phyloP scores from a whole-genome alignment of 1,284 basidiomycete genomes.

The Ganoderma resinaceum region DNA sequence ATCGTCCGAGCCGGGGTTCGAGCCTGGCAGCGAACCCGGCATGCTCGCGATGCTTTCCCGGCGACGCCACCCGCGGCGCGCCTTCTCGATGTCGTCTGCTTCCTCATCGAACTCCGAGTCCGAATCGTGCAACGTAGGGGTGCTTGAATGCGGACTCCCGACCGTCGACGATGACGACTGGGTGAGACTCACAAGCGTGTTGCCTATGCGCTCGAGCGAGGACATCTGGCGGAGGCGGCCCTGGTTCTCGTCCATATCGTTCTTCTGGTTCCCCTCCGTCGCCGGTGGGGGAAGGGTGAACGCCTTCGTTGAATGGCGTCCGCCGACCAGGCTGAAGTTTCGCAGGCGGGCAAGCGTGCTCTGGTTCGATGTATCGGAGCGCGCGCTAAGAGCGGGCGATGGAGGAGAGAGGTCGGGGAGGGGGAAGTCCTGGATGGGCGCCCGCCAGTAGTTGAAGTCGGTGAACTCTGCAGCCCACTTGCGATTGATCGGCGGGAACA shows the following conservation, averaged over 20 bases:
- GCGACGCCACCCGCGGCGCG: constrained; percentile 50
- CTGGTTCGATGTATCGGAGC: constrained; percentile 82
- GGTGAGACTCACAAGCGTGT: constrained; percentile 57
- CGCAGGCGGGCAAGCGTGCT: constrained; percentile 80
- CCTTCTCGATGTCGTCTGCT: constrained; percentile 46
- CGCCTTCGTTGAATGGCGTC: constrained; percentile 49
- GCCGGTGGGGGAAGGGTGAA: constrained; percentile 41
- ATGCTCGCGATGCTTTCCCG: constrained; percentile 77
- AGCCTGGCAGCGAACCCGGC: constrained; percentile 75
- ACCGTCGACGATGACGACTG: constrained; percentile 45
- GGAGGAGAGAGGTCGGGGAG: constrained; percentile 92
- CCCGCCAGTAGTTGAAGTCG: constrained; percentile 97
- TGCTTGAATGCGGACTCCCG: constrained; percentile 59
- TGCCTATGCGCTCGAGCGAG: constrained; percentile 72
- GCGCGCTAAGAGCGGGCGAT: constrained; percentile 91
- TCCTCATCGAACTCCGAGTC: constrained; percentile 59
- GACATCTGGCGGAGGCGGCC: constrained; percentile 69
- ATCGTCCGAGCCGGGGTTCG: constrained; percentile 43
- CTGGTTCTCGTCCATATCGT: constrained; percentile 27
- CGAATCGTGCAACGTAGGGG: constrained; percentile 59
- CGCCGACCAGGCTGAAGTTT: constrained; percentile 78
- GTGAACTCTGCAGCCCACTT: constrained; percentile 92
- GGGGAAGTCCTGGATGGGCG: constrained; percentile 78
- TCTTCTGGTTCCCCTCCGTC: constrained; percentile 32
- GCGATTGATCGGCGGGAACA: constrained; percentile 96